Evolutionary conservation across 176 grass and related monocot genomes (phyloP).

Genomic region (Thinopyrum elongatum): DNA sequence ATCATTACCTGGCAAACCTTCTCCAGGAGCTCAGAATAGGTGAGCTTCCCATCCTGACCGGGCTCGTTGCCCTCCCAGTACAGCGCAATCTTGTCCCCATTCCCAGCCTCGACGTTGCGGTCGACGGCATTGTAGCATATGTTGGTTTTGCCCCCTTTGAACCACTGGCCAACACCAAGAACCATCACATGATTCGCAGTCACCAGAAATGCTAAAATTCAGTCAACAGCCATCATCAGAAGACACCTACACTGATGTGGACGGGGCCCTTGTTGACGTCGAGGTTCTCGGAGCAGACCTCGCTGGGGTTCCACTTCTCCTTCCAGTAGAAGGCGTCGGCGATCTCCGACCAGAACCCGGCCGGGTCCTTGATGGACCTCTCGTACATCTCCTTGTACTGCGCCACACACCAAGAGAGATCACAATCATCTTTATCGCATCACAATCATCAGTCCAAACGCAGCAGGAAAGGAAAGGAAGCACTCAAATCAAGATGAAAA

Average conservation of each 20-base stretch:
- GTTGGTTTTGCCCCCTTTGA: constrained; percentile 91
- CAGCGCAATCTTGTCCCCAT: constrained; percentile 76
- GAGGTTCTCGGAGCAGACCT: constrained; percentile 82
- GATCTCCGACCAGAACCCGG: constrained; percentile 86
- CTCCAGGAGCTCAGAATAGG: constrained; percentile 84
- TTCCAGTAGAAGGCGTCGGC: constrained; percentile 90
- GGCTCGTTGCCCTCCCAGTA: constrained; percentile 94
- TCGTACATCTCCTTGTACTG: constrained; percentile 86
- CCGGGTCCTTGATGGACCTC: constrained; percentile 76
- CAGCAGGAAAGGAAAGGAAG: neutral
- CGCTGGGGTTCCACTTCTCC: constrained; percentile 80
- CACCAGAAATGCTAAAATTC: constrained; percentile 3
- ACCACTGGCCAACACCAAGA: constrained; percentile 61
- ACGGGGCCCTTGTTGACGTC: constrained; percentile 64
- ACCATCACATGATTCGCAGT: neutral
- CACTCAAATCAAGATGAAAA: neutral
- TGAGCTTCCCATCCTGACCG: constrained; percentile 57
- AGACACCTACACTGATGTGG: constrained; percentile 52
- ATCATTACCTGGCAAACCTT: constrained; percentile 93
- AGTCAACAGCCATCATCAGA: neutral
- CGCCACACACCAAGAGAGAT: constrained; percentile 9
- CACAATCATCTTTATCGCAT: constrained; percentile 10
- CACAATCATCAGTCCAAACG: neutral
- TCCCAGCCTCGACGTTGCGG: constrained; percentile 65
- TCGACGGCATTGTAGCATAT: constrained; percentile 95